phyloP scores from a whole-genome alignment of 1,284 basidiomycete genomes.

The Erythrobasidium hasegawianum region DNA sequence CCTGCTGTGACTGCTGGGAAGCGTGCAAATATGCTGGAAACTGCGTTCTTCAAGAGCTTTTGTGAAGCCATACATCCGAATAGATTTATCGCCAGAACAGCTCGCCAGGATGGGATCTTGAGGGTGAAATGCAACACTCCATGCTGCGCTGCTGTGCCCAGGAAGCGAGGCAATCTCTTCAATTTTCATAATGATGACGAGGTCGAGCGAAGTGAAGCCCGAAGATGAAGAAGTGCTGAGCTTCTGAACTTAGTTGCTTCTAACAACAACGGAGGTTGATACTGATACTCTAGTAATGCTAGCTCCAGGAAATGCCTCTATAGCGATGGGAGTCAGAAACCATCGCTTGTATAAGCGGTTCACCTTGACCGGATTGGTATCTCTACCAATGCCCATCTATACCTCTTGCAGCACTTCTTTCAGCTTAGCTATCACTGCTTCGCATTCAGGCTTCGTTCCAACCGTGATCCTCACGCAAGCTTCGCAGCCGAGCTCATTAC shows the following conservation, averaged over 20 bases:
- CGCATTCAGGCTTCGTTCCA: conserved; percentile 77
- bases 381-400: too few species aligned
- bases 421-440: conserved; percentile 41
- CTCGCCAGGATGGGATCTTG: conserved; percentile 75
- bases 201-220: background rate
- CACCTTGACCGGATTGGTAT: too few species aligned
- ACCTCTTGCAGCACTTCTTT: conserved; percentile 36
- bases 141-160: conserved; percentile 82
- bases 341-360: too few species aligned
- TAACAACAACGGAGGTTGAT: background rate
- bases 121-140: conserved; percentile 91
- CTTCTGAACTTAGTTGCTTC: background rate
- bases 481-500: conserved; percentile 77
- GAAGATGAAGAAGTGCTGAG: background rate
- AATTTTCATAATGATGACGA: conserved; percentile 13
- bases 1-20: conserved; percentile 75
- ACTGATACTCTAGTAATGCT: background rate
- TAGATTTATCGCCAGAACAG: conserved; percentile 89
- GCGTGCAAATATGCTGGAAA: conserved; percentile 44
- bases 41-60: conserved; percentile 34
- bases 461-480: conserved; percentile 88
- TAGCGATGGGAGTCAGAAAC: too few species aligned
- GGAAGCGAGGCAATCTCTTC: conserved; percentile 36
- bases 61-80: conserved; percentile 73
- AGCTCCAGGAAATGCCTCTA: background rate